phyloP scores from a whole-genome alignment of 2,329 filamentous ascomycete species.

The Fusarium tricinctum region DNA sequence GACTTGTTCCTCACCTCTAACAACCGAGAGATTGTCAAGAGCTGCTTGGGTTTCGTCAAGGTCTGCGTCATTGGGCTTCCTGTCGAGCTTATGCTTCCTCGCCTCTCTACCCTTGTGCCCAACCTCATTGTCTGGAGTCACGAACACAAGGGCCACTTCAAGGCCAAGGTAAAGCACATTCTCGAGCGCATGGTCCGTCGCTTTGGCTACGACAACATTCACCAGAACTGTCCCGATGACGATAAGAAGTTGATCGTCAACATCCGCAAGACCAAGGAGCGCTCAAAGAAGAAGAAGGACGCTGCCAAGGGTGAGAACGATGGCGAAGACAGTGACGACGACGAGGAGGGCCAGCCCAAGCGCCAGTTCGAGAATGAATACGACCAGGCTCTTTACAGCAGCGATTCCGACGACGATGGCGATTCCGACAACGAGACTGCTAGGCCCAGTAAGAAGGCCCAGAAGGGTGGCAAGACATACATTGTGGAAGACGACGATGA shows the following conservation, averaged over 20 bases:
- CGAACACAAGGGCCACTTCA: constrained; percentile 98
- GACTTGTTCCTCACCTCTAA: constrained; percentile 96
- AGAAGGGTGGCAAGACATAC: constrained; percentile 79
- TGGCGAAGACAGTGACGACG: constrained; percentile 70
- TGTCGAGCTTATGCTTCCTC: constrained; percentile 80
- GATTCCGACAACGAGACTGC: constrained; percentile 72
- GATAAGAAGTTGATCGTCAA: constrained; percentile 93
- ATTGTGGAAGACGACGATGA: constrained; percentile 96
- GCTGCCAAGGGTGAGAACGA: constrained; percentile 70
- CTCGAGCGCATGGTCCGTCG: constrained; percentile 93
- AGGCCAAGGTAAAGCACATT: constrained; percentile 98
- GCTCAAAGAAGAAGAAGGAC: constrained; percentile 90
- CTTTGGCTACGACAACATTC: constrained; percentile 86
- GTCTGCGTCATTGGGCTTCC: constrained; percentile 91
- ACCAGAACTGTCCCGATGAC: constrained; percentile 83
- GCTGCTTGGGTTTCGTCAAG: constrained; percentile 95
- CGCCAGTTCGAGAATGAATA: constrained; percentile 90
- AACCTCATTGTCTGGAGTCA: constrained; percentile 97
- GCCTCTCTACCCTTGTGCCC: constrained; percentile 82
- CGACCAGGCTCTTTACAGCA: constrained; percentile 95
- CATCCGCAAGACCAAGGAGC: constrained; percentile 94
- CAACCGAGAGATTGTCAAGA: constrained; percentile 96
- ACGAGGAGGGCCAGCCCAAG: constrained; percentile 61
- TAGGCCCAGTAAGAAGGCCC: constrained; percentile 62
- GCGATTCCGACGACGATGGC: constrained; percentile 69